Evolutionary conservation across 2,329 filamentous ascomycete genomes (phyloP).

Genomic region (Fusarium virguliforme): DNA sequence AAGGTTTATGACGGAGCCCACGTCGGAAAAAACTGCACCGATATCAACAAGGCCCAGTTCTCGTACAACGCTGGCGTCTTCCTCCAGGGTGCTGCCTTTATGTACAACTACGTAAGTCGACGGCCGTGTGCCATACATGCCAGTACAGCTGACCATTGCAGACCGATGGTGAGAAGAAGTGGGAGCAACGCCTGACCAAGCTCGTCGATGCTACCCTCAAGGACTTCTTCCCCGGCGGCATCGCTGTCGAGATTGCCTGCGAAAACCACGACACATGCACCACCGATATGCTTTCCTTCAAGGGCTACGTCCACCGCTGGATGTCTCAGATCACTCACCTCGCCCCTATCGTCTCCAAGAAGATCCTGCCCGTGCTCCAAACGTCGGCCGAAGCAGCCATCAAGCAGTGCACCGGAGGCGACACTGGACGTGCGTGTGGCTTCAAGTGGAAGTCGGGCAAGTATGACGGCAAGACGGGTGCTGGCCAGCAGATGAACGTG

Average conservation of each 20-base stretch:
- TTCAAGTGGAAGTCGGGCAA: constrained; percentile 67
- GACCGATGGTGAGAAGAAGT: constrained; percentile 66
- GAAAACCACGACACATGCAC: constrained; percentile 71
- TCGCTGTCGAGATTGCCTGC: constrained; percentile 75
- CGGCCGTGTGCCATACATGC: neutral
- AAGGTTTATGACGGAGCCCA: constrained; percentile 74
- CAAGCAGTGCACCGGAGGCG: constrained; percentile 69
- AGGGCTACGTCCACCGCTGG: constrained; percentile 73
- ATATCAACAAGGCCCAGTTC: constrained; percentile 71
- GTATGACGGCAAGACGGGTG: constrained; percentile 70
- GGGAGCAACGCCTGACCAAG: constrained; percentile 66
- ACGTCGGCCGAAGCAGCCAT: constrained; percentile 70
- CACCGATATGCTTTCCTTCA: constrained; percentile 76
- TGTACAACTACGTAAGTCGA: constrained; percentile 72
- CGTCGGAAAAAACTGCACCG: constrained; percentile 68
- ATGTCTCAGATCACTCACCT: constrained; percentile 69
- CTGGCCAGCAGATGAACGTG: constrained; percentile 74
- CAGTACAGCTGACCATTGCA: constrained; percentile 45
- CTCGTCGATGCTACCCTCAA: constrained; percentile 57
- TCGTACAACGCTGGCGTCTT: constrained; percentile 74
- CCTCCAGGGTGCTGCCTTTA: constrained; percentile 72
- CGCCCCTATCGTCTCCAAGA: constrained; percentile 67
- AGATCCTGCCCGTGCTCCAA: constrained; percentile 68
- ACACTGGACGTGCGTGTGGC: constrained; percentile 66
- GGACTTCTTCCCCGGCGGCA: constrained; percentile 70